Evolutionary conservation across 805 yeast species (phyloP).

Genomic region (Metschnikowia amazonensis): DNA sequence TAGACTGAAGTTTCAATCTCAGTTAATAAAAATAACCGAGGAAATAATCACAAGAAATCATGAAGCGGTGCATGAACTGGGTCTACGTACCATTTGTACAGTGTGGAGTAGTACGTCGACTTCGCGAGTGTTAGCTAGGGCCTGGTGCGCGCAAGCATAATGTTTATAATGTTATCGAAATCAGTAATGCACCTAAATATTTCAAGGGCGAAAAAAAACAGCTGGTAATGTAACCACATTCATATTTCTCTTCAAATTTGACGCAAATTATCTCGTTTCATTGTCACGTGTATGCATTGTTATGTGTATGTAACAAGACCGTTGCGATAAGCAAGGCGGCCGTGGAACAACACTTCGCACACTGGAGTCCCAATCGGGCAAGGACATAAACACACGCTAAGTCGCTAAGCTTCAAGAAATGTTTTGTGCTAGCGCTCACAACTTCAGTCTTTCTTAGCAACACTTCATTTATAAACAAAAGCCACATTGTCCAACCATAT

Average conservation of each 20-base stretch:
- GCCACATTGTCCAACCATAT: not conserved
- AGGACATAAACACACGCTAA: constrained; percentile 6
- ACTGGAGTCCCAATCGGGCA: constrained; percentile 4
- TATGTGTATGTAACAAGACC: not conserved
- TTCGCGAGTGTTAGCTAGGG: not conserved
- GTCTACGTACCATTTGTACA: constrained; percentile 2
- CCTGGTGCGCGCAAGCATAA: constrained; percentile 1
- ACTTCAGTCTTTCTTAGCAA: not conserved
- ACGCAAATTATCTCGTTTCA: not conserved
- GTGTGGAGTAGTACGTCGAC: constrained; percentile 1
- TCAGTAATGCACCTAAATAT: not conserved
- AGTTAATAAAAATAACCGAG: too few relatives aligned
- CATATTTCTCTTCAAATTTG: not conserved
- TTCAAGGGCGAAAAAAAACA: not conserved
- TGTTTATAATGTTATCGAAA: not conserved
- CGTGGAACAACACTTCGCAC: constrained; percentile 1
- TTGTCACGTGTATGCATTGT: not conserved
- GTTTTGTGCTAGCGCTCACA: constrained; percentile 8
- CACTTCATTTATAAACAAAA: constrained; percentile 1
- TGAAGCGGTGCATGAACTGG: not conserved
- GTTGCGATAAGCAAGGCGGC: not conserved
- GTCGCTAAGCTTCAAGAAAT: constrained; percentile 2
- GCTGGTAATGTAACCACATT: not conserved
- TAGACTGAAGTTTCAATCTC: not conserved
- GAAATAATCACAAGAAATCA: too few relatives aligned